Evolutionary conservation across 1,284 basidiomycete genomes (phyloP).

Genomic region (Coniferiporia weirii): DNA sequence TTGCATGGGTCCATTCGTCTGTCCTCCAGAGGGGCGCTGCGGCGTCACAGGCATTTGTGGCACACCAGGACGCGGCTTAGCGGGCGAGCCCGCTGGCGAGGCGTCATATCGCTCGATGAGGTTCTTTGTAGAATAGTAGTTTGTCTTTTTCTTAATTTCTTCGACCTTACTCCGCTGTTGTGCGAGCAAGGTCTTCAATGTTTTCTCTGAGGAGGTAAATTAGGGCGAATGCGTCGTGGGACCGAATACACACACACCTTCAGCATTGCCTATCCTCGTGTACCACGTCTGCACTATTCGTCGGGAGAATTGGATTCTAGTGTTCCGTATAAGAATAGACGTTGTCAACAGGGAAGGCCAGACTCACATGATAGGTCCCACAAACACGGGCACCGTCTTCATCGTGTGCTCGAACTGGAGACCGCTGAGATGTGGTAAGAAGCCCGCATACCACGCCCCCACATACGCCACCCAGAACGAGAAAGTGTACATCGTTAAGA

Average conservation of each 20-base stretch:
- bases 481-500: slow-evolving; percentile 81
- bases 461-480: slow-evolving; percentile 78
- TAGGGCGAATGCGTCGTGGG: neutral
- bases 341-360: slow-evolving; percentile 18
- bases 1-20: slow-evolving; percentile 21
- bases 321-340: slow-evolving; percentile 14
- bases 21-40: neutral
- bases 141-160: slow-evolving; percentile 96
- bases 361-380: slow-evolving; percentile 79
- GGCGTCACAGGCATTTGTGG: slow-evolving; percentile 8
- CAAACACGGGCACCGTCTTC: slow-evolving; percentile 52
- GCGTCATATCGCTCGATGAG: slow-evolving; percentile 92
- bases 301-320: slow-evolving; percentile 78
- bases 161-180: slow-evolving; percentile 86
- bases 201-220: slow-evolving; percentile 57
- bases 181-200: slow-evolving; percentile 70
- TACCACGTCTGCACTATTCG: slow-evolving; percentile 88
- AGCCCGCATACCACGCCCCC: slow-evolving; percentile 74
- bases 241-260: slow-evolving; percentile 53
- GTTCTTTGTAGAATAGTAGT: slow-evolving; percentile 88
- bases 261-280: slow-evolving; percentile 73
- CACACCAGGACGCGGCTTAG: slow-evolving; percentile 25
- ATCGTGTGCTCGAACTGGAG: slow-evolving; percentile 41
- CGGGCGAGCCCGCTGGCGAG: slow-evolving; percentile 33
- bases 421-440: slow-evolving; percentile 44